Base-by-base conservation (phyloP, 2,329 filamentous ascomycete genomes). In the Scedosporium aurantiacum region DNA sequence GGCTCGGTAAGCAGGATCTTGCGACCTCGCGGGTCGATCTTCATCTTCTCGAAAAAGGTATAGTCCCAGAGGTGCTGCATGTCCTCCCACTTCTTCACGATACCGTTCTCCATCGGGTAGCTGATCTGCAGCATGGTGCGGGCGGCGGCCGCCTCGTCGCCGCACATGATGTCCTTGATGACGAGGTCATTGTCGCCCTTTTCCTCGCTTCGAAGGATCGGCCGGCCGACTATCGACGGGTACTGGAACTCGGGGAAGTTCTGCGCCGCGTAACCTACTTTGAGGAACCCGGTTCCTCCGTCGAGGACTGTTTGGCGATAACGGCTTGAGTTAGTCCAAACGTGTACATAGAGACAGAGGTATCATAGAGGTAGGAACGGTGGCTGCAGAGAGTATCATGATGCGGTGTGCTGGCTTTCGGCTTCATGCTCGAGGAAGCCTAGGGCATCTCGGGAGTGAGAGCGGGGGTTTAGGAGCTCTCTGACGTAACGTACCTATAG, bases 41-140 rank as follows among this genome's bases (percentile, higher is more conserved):
- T 86, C 84, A 99, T 90, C 84, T 97, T 97, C 75, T 99, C 93
- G 76, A 84, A 88, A 75, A 99, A 99, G 25, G 94, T 99, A 75
- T 95, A 97, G 78, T 99, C 93, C 94, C 94, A 99, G 61, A 99
- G 86, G 73, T 97, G 93, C 79, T 96, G 90, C 94, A 99, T 99
- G 75, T 99, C 94, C 69, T 99, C 94, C 94, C 94, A 99, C 72
- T 91, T 92, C 84, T 97, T 97, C 67, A 99, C 91, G 70, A 99
- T 97, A 70, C 94, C 94, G 74, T 99, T 99, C 76, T 99, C 94
- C 94, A 99, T 99, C 68, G 94, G 94, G 74, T 99, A 99, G 75
- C 89, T 96, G 72, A 99, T 95, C 76, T 99, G 94, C 64, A 99
- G 86, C 91, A 97, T 96, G 65, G 90, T 96, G 70, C 94, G 87